Evolutionary conservation across 2,329 filamentous ascomycete genomes (phyloP), one percentile per base, ranked within the genome.

Genomic region (Rachicladosporium sp.): DNA sequence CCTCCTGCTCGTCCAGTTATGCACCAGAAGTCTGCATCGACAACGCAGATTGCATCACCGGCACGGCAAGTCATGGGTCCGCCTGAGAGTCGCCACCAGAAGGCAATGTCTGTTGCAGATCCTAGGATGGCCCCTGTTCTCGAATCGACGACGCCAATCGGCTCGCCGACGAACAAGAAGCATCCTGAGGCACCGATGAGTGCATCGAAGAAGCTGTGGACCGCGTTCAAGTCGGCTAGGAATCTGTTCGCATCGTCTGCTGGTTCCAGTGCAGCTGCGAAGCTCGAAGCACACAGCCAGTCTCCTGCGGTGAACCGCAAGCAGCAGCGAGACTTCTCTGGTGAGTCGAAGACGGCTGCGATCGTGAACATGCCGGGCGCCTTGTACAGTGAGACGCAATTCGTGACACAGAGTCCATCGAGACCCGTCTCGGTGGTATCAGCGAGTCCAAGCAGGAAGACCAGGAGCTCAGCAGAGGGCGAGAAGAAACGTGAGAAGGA

Each of bases 161-260:
- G 69, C 23, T 78, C 75, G 15, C 76, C 75, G 21, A 51, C 49
- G 50, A 52, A 52, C 41, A 67, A 62, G 52, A 71, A 58, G 64
- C 73, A 58, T 65, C 71, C 46, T 58, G 87, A 93, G 49, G 89
- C 82, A 43, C 86, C 86, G 4, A 62, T 95, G 43, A 94, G 88
- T 60, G 86, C 91, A 37, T 88, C 91, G 21, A 96, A 94, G 65
- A 93, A 87, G 57, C 69, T 96, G 35, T 93, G 89, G 35, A 93
- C 88, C 7, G 87, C 94, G 43, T 69, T 95, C 51, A 88, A 87
- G 61, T 83, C 80, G 40, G 91, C 88, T 3, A 89, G 83, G 59
- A 84, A 81, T 10, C 74, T 95, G 36, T 80, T 95, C 46, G 85
- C 81, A 11, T 93, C 82, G 49, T 89, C 73, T 45, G 75, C 70